These are phyloP conservation scores for Houttuynia cordata DNA, from an alignment of 164 flowering plant genomes.

Conservation along the genomic window DNA sequence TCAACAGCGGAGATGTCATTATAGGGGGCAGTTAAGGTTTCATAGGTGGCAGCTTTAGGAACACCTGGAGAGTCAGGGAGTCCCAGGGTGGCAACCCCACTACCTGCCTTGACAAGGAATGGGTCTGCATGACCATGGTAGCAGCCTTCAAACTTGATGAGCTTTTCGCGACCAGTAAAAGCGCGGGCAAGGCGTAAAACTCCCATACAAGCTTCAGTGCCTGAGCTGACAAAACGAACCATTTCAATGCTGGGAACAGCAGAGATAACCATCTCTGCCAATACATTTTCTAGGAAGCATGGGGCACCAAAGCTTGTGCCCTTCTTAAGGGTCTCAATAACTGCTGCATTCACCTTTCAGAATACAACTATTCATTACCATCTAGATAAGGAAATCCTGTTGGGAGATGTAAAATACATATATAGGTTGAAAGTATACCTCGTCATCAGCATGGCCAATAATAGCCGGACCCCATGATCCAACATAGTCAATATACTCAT, in stretches of 20 bases:
- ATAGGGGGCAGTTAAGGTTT: constrained; percentile 68
- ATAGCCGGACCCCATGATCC: constrained; percentile 99
- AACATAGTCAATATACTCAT: constrained; percentile 89
- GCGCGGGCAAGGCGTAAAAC: constrained; percentile 89
- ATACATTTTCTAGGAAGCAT: constrained; percentile 69
- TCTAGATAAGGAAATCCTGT: neutral
- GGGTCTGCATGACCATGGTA: constrained; percentile 99
- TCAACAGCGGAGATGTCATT: constrained; percentile 61
- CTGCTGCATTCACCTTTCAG: constrained; percentile 66
- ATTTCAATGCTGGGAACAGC: constrained; percentile 94
- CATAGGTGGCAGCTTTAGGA: constrained; percentile 63
- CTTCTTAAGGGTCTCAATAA: constrained; percentile 86
- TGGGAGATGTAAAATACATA: neutral
- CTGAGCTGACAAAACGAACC: constrained; percentile 96
- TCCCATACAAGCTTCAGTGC: constrained; percentile 98
- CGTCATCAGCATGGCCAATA: constrained; percentile 96
- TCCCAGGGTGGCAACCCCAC: constrained; percentile 94
- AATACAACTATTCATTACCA: neutral
- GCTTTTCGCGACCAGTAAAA: constrained; percentile 46
- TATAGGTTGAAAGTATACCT: constrained; percentile 30
- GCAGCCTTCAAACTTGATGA: constrained; percentile 93
- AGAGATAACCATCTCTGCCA: constrained; percentile 84
- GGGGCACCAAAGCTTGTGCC: constrained; percentile 99
- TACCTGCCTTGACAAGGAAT: constrained; percentile 93
- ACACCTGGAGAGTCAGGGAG: constrained; percentile 98